These are phyloP conservation scores for Immersiporthe knoxdaviesiana DNA, from an alignment of 2,329 filamentous ascomycete species.

Conservation along the genomic window DNA sequence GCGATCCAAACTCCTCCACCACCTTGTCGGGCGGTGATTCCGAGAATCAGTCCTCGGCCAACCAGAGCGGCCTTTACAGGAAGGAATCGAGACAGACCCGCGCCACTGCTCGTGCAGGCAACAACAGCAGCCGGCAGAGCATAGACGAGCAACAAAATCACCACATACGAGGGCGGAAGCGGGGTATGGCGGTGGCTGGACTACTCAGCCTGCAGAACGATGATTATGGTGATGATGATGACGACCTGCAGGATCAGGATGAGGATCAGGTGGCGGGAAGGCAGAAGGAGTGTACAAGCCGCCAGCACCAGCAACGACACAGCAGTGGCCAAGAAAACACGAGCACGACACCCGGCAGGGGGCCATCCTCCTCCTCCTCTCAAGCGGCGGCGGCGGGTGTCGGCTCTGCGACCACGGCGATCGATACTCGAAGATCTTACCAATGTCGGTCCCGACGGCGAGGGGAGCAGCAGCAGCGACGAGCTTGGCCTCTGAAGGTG, in stretches of 20 bases:
- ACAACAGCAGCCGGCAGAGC: not conserved
- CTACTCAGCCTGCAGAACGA: conserved; percentile 15
- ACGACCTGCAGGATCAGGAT: not conserved
- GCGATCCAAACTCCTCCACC: not conserved
- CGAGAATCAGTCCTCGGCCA: conserved; percentile 11
- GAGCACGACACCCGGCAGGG: not conserved
- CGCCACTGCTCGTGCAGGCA: not conserved
- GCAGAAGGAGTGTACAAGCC: not conserved
- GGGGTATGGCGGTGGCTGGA: conserved; percentile 9
- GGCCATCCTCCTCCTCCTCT: not conserved
- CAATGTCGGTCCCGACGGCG: conserved; percentile 16
- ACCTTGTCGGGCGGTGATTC: not conserved
- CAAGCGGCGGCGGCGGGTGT: conserved; percentile 26
- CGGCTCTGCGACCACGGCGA: conserved; percentile 20
- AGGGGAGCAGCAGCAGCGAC: conserved; percentile 28
- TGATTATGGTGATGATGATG: not conserved
- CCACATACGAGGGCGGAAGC: conserved; percentile 11
- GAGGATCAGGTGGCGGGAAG: not conserved
- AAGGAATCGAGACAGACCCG: conserved; percentile 18
- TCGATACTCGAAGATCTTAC: conserved; percentile 21
- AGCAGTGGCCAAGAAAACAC: conserved; percentile 15
- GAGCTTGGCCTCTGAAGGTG: conserved; percentile 26
- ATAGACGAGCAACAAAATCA: conserved; percentile 1
- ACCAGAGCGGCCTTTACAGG: conserved; percentile 6
- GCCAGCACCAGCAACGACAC: not conserved